phyloP scores from a whole-genome alignment of 2,329 filamentous ascomycete genomes.

The Penicillium sp. region DNA sequence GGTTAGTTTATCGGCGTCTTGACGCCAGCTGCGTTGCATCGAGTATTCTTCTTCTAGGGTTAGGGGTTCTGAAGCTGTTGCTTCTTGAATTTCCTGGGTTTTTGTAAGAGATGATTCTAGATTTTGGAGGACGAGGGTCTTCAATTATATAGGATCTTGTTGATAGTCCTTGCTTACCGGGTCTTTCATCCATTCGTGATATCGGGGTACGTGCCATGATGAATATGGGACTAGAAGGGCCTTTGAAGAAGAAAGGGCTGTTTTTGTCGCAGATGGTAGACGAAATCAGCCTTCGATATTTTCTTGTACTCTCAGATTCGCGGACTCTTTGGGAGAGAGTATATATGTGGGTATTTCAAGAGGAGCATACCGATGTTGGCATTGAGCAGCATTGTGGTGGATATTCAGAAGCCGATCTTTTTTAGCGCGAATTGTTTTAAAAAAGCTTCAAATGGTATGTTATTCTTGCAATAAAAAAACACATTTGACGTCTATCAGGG shows the following conservation, averaged over 20 bases:
- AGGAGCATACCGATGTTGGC: constrained; percentile 32
- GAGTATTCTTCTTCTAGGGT: constrained; percentile 77
- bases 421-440: background rate
- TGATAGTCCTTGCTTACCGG: constrained; percentile 46
- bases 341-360: background rate
- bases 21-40: constrained; percentile 87
- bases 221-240: constrained; percentile 83
- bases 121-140: too few species aligned
- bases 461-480: background rate
- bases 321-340: background rate
- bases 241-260: constrained; percentile 65
- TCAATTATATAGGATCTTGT: background rate
- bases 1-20: constrained; percentile 80
- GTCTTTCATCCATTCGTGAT: constrained; percentile 92
- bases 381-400: constrained; percentile 35
- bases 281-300: background rate
- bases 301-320: background rate
- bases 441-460: background rate
- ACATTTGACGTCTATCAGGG: background rate
- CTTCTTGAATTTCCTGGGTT: constrained; percentile 65
- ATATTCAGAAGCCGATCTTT: background rate
- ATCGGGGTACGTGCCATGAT: constrained; percentile 73
- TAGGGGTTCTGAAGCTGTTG: constrained; percentile 84
- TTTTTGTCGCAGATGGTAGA: background rate
- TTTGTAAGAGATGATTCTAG: background rate